A percentile compares a stretch with the other conserved stretches of the same genome.
Evolutionary conservation across 2,329 filamentous ascomycete genomes (phyloP).

Genomic region (Albifimbria verrucaria): DNA sequence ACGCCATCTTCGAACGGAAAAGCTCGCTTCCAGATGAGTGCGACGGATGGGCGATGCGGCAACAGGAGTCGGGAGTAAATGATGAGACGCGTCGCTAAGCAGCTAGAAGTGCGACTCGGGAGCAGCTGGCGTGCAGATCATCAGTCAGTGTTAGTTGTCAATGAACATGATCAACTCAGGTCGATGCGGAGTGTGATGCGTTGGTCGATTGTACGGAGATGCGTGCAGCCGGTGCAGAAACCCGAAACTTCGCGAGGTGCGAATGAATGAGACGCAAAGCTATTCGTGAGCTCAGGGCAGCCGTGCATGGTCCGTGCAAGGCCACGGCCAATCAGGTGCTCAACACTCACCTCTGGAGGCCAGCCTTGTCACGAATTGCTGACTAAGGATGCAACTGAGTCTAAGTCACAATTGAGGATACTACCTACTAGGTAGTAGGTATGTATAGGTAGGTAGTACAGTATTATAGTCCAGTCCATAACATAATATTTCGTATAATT

Average conservation of each 20-base stretch:
- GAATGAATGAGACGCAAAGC: not conserved
- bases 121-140: conserved; percentile 23
- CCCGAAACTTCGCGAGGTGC: not conserved
- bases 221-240: not conserved
- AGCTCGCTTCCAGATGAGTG: not conserved
- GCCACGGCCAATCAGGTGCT: not conserved
- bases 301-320: not conserved
- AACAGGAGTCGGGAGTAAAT: conserved; percentile 6
- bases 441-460: too few relatives aligned
- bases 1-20: conserved; percentile 33
- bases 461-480: too few relatives aligned
- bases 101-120: conserved; percentile 27
- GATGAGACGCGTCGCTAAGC: conserved; percentile 25
- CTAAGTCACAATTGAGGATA: too few relatives aligned
- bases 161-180: not conserved
- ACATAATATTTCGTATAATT: too few relatives aligned
- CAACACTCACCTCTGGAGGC: too few relatives aligned
- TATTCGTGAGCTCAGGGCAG: not conserved
- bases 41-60: not conserved
- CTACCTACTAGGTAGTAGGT: too few relatives aligned
- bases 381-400: too few relatives aligned
- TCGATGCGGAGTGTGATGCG: too few relatives aligned
- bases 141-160: conserved; percentile 12
- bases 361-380: too few relatives aligned
- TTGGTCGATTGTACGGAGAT: not conserved